These are phyloP conservation scores for Termitomyces sp. DNA, from an alignment of 768 basidiomycete species.

Conservation along the genomic window DNA sequence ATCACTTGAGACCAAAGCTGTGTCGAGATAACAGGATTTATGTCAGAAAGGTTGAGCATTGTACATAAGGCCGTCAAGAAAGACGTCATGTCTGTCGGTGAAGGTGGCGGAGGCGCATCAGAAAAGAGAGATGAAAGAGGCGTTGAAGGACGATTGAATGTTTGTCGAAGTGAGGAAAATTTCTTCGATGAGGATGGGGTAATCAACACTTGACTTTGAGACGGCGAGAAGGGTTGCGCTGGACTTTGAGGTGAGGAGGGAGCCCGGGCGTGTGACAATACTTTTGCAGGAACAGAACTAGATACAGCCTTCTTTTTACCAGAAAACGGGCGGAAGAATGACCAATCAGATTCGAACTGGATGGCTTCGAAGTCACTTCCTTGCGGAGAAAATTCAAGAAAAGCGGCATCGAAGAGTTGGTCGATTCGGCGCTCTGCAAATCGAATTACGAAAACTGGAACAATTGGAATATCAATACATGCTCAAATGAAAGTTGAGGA, in stretches of 20 bases:
- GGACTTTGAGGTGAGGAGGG: conserved; percentile 47
- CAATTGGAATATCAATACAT: conserved; percentile 8
- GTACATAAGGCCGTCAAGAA: conserved; percentile 85
- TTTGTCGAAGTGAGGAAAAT: conserved; percentile 67
- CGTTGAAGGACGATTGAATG: conserved; percentile 43
- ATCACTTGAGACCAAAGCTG: conserved; percentile 98
- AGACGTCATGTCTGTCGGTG: conserved; percentile 56
- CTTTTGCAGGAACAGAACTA: conserved; percentile 20
- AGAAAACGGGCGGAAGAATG: conserved; percentile 71
- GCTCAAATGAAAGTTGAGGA: neutral
- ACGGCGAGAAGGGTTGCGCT: conserved; percentile 48
- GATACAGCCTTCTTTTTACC: conserved; percentile 50
- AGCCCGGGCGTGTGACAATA: conserved; percentile 27
- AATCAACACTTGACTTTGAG: conserved; percentile 34
- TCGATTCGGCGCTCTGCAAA: conserved; percentile 89
- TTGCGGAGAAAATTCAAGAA: conserved; percentile 80
- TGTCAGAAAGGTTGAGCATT: conserved; percentile 76
- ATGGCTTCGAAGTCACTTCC: conserved; percentile 75
- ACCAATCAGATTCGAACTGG: conserved; percentile 97
- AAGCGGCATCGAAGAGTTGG: conserved; percentile 69
- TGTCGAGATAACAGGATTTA: conserved; percentile 83
- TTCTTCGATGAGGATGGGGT: conserved; percentile 44
- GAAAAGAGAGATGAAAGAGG: conserved; percentile 47
- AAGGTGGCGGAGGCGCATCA: conserved; percentile 35
- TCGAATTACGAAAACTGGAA: conserved; percentile 88